Evolutionary conservation across 352 stramenopile genomes (phyloP), one percentile per base, ranked within the genome.

Genomic region (Globisporangium alternatum): DNA sequence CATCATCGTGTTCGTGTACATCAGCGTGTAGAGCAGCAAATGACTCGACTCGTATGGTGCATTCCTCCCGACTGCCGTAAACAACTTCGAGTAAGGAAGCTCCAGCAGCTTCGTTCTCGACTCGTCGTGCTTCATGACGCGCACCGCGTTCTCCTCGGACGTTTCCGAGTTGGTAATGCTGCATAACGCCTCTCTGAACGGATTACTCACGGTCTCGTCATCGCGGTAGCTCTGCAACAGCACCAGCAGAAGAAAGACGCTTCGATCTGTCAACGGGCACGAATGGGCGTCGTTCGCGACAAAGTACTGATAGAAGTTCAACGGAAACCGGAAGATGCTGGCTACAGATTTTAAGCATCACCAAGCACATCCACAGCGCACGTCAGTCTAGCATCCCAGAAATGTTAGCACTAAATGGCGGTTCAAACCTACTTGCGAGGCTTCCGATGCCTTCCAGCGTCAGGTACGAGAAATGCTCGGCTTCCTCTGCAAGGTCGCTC

Each of bases 191-290:
- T 74, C 69, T 64, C 86, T 78, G 35, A 89, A 94, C 44, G 82
- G 81, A 62, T 94, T 94, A n/a, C 33, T 74, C 9, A 61, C 58
- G 0, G 68, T 60, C 5, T 71, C 69, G 19, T 66, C 80, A 51
- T 94, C 77, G 58, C 81, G 75, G 57, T 78, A 90, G 56, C 83
- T 89, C 57, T 89, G 81, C 30, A 95, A 68, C 9, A 95, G 61
- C 8, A 91, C 72, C 10, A 93, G 66, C 13, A 93, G 55, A n/a
- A 93, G 28, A 7, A 95, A 58, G 8, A 76, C 75, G 33, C 83
- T 91, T 1, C 86, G 83, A 41, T 95, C 83, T 5, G 78, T 76
- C 25, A 95, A 68, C 3, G 82, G 83, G 37, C 75, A 88, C 31
- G 78, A 68, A 15, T 74, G 75, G 31, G 69, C 76, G 21, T 88